Conservation (phyloP, 2,329 filamentous ascomycete species). For the Bimuria novae-zelandiae region DNA sequence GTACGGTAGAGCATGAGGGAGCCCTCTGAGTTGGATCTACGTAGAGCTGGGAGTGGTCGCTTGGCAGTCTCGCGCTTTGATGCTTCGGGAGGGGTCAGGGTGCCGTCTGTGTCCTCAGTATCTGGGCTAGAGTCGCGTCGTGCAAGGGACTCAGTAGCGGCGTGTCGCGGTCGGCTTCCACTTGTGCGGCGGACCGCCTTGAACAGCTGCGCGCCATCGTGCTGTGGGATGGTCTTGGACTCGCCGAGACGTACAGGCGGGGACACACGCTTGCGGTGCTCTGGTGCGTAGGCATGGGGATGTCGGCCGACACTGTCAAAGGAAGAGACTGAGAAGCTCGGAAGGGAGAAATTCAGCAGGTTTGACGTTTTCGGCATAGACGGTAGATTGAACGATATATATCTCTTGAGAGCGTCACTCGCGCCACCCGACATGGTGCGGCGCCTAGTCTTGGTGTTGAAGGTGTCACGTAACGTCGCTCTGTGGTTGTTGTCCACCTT, state of each 20-base stretch:
- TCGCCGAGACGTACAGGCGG: conserved; percentile 13
- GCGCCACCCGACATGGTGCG: conserved; percentile 48
- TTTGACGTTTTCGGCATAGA: conserved; percentile 43
- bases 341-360: conserved; percentile 44
- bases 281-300: conserved; percentile 10
- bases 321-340: conserved; percentile 37
- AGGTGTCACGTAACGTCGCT: conserved; percentile 45
- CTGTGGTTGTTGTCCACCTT: conserved; percentile 43
- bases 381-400: conserved; percentile 44
- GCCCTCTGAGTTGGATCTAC: conserved; percentile 73
- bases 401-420: conserved; percentile 42
- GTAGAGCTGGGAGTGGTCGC: conserved; percentile 47
- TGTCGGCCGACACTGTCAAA: conserved; percentile 27
- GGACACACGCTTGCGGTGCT: conserved; percentile 23
- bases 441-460: conserved; percentile 40
- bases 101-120: conserved; percentile 2
- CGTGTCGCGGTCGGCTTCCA: conserved; percentile 14
- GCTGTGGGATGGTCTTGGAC: conserved; percentile 21
- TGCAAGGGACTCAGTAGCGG: conserved; percentile 19
- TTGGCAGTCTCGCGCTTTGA: conserved; percentile 12
- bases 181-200: conserved; percentile 13
- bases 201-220: conserved; percentile 27
- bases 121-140: conserved; percentile 23
- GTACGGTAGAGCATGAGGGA: conserved; percentile 74
- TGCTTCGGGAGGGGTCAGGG: conserved; percentile 8